Base-by-base conservation (phyloP, 2,329 filamentous ascomycete genomes). In the Phialophora tarda region DNA sequence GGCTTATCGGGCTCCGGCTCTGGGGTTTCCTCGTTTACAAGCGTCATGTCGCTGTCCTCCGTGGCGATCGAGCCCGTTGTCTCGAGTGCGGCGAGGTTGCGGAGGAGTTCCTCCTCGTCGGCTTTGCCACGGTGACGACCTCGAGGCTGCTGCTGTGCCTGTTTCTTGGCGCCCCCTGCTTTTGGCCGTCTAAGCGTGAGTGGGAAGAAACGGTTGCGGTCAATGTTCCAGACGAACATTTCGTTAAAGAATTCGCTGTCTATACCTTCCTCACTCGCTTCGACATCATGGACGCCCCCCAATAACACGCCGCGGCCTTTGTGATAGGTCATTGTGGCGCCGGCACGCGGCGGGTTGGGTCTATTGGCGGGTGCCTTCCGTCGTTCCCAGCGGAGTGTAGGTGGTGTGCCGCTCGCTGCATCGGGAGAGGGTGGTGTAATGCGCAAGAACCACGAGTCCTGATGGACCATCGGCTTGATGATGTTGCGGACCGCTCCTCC, bases 221-320 rank as follows among this genome's bases (percentile, higher is more conserved):
- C 95, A 69, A 97, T 88, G 75, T 96, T 97, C 92, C 93, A 98
- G 4, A 93, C 91, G 74, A 91, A 96, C 26, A 98, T 80, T 63
- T 89, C 86, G 73, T 97, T 94, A 82, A 98, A 99, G 79, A 99
- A 99, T 77, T 97, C 93, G 75, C 92, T 96, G 62, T 99, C 94
- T 71, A 99, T 96, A 3, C 91, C 93, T 77, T 99, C 95, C 76
- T 97, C 93, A 70, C 87, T 94, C 76, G 93, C 86, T 77, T 96
- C 92, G 0, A 96, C 90, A 72, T 97, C 93, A 74, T 97, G 92
- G 3, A 99, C 95, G 60, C 95, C 95, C 53, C 95, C 95, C 76
- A 98, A 98, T 74, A 92, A 81, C 64, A 99, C 94, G 0, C 95
- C 95, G 67, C 95, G 88, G 0, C 94, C 93, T 78, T 94, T 95